Base-by-base conservation (phyloP, 2,329 filamentous ascomycete species). In the Leptographium wingfieldii region DNA sequence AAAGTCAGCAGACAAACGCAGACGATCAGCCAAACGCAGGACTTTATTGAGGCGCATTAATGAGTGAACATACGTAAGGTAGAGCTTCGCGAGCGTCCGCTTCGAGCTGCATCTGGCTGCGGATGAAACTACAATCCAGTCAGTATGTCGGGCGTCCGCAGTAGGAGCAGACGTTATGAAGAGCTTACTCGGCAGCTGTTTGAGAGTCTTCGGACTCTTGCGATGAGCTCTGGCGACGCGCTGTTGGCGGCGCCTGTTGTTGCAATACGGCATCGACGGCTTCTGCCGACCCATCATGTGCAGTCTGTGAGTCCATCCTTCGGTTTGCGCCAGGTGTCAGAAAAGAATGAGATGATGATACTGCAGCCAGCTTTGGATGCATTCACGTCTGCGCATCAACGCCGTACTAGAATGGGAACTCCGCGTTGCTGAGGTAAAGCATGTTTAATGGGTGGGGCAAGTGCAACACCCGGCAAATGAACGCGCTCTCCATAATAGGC, bases 41-140 rank as follows among this genome's bases (percentile, higher is more conserved):
- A 12, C 31, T 7, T n/a, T 11, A 5, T 6, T 19, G 22, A n/a
- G 31, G 9, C 14, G 25, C 16, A n/a, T 22, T n/a, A 22, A 48
- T 0, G 11, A 1, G 16, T 9, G 31, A 7, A 68, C 83, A 68
- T 76, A 95, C 90, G 71, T 96, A 99, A 65, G 94, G 94, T 7
- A 99, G 81, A 63, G 89, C 89, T 77, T 99, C 92, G 67, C 92
- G 90, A 55, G 94, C 94, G 74, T 99, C 94, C 25, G 89, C 90
- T 74, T 99, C 94, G 58, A 99, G 85, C 66, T 87, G 85, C 69
- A 96, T 85, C 71, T 99, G 94, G 59, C 85, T 85, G 67, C 90
- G 84, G 66, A 99, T 90, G 70, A 95, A 97, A 33, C 88, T 92
- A 52, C n/a, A 29, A 10, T 64, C 22, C 65, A 55, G 6, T 40